A percentile compares a stretch with the other conserved stretches of the same genome.
Conservation (phyloP, 1,284 basidiomycete genomes). For the Trametes pubescens region DNA sequence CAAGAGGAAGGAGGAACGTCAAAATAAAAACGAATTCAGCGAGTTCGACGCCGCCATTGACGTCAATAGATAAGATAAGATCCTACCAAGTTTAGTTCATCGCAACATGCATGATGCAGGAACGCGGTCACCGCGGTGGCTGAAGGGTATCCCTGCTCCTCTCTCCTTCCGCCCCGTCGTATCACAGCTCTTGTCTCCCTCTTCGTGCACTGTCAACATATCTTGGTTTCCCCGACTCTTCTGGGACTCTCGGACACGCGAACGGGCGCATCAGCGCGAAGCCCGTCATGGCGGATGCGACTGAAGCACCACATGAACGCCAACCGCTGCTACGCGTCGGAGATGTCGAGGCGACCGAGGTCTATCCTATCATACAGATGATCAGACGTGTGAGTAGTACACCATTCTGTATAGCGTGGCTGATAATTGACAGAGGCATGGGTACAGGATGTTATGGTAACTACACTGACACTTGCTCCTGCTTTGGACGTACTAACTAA, state of each 20-base stretch:
- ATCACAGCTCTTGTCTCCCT: not conserved
- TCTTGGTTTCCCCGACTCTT: too few species aligned
- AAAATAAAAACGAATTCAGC: too few species aligned
- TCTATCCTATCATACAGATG: slow-evolving; percentile 80
- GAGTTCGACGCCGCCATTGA: too few species aligned
- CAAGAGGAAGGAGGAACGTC: too few species aligned
- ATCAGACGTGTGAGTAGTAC: slow-evolving; percentile 64
- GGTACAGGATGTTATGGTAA: slow-evolving; percentile 66
- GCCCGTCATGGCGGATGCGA: slow-evolving; percentile 26
- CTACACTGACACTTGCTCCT: slow-evolving; percentile 21
- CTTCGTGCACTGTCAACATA: not conserved
- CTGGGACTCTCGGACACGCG: not conserved
- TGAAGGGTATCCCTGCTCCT: not conserved
- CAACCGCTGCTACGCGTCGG: slow-evolving; percentile 52
- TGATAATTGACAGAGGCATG: slow-evolving; percentile 15
- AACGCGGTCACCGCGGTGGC: slow-evolving; percentile 4
- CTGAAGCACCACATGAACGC: slow-evolving; percentile 33
- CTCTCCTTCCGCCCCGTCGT: not conserved
- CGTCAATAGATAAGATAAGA: slow-evolving; percentile 7
- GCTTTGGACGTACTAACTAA: not conserved
- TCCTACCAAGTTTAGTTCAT: not conserved
- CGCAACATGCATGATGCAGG: slow-evolving; percentile 3
- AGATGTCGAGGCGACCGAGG: slow-evolving; percentile 60
- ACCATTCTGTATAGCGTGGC: not conserved
- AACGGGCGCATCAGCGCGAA: slow-evolving; percentile 21